Evolutionary conservation across 2,329 filamentous ascomycete species (phyloP).

Genomic region (Claviceps arundinis): DNA sequence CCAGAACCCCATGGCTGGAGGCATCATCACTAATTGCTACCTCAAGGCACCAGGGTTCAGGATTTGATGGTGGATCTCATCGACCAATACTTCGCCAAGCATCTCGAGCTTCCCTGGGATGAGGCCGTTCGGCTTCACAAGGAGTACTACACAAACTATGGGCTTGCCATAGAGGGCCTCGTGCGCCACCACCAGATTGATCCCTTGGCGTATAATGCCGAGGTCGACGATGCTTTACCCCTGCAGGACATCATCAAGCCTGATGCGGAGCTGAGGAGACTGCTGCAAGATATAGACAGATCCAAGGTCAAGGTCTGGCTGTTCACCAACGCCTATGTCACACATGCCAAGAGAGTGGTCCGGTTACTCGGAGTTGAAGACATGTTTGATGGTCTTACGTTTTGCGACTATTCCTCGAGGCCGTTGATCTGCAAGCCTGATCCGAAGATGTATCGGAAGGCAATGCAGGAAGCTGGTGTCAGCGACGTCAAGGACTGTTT

Average conservation of each 20-base stretch:
- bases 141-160: constrained; percentile 92
- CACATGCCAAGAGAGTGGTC: constrained; percentile 71
- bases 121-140: constrained; percentile 79
- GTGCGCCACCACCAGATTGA: constrained; percentile 92
- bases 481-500: constrained; percentile 61
- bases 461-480: constrained; percentile 71
- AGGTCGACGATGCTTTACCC: constrained; percentile 90
- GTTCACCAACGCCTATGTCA: constrained; percentile 92
- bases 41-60: constrained; percentile 60
- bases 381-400: constrained; percentile 88
- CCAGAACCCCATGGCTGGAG: background rate
- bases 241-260: constrained; percentile 75
- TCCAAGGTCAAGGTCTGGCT: constrained; percentile 83
- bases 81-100: constrained; percentile 45
- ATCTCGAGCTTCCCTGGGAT: constrained; percentile 58
- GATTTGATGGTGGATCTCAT: constrained; percentile 83
- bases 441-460: constrained; percentile 71
- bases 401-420: constrained; percentile 68
- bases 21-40: constrained; percentile 1
- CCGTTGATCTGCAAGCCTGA: constrained; percentile 81
- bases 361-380: constrained; percentile 71
- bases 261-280: constrained; percentile 55
- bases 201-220: constrained; percentile 81
- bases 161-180: constrained; percentile 90
- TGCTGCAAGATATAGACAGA: constrained; percentile 73